These are phyloP conservation scores for Penicillium maclennaniae DNA, from an alignment of 495 filamentous ascomycete species.

Conservation along the genomic window DNA sequence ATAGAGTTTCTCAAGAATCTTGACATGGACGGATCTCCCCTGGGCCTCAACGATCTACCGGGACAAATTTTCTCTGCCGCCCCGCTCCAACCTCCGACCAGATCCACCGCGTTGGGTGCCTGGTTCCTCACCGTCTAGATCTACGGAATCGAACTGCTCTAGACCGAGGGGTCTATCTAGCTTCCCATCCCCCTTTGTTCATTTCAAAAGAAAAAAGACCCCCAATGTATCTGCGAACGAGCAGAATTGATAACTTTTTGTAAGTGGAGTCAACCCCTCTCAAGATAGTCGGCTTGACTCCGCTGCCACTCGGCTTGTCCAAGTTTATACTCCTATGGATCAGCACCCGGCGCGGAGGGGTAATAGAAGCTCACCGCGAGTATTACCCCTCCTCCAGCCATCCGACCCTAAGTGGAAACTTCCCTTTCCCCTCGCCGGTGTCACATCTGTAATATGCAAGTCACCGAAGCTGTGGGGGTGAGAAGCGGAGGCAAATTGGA, in stretches of 20 bases:
- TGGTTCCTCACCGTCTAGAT: slow-evolving; percentile 18
- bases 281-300: slow-evolving; percentile 15
- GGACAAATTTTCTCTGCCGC: slow-evolving; percentile 32
- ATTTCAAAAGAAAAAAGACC: not conserved
- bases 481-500: not conserved
- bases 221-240: not conserved
- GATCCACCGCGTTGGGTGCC: slow-evolving; percentile 24
- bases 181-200: not conserved
- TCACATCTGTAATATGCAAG: not conserved
- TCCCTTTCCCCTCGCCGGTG: not conserved
- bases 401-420: not conserved
- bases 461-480: slow-evolving; percentile 4
- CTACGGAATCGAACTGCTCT: not conserved
- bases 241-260: not conserved
- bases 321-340: slow-evolving; percentile 3
- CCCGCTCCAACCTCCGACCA: slow-evolving; percentile 22
- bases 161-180: not conserved
- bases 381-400: not conserved
- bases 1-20: not conserved
- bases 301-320: slow-evolving; percentile 5
- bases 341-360: not conserved
- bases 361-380: not conserved
- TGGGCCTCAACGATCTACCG: slow-evolving; percentile 18
- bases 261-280: slow-evolving; percentile 20
- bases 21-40: not conserved